These are phyloP conservation scores for Amborella trichopoda DNA, from an alignment of 164 flowering plant genomes.

Conservation along the genomic window DNA sequence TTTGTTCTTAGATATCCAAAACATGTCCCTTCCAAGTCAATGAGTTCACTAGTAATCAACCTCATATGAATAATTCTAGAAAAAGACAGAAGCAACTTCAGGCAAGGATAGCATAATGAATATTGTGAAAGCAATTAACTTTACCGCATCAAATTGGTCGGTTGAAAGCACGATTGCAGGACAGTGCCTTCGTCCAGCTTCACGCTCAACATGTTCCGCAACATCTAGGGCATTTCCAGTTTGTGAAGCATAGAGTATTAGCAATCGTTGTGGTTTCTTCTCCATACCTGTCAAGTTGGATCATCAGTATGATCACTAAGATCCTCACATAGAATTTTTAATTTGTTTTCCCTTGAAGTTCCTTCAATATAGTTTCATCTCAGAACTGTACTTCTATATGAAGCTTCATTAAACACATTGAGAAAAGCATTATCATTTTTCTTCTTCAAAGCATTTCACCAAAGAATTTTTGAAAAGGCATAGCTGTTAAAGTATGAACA, in stretches of 20 bases:
- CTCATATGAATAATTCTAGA: neutral
- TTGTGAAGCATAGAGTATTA: constrained; percentile 66
- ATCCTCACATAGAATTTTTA: too few relatives aligned
- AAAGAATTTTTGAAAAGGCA: too few relatives aligned
- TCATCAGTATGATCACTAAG: too few relatives aligned
- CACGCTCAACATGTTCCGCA: constrained; percentile 75
- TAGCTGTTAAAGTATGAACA: too few relatives aligned
- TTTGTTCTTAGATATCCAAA: too few relatives aligned
- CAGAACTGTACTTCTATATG: too few relatives aligned
- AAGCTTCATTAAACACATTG: too few relatives aligned
- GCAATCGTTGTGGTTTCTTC: constrained; percentile 17
- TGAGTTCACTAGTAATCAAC: neutral
- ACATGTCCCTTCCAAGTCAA: neutral
- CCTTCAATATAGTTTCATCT: too few relatives aligned
- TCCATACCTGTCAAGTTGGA: constrained; percentile 15
- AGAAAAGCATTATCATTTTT: too few relatives aligned
- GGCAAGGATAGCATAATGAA: neutral
- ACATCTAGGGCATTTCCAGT: constrained; percentile 87
- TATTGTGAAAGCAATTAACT: neutral
- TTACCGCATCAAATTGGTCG: constrained; percentile 55
- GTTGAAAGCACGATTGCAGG: constrained; percentile 37
- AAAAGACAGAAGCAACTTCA: neutral
- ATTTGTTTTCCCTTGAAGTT: too few relatives aligned
- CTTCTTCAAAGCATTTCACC: neutral
- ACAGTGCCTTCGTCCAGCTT: constrained; percentile 69